Evolutionary conservation across 768 basidiomycete species (phyloP), one percentile per base, ranked within the genome.

Genomic region (Leucocoprinus leucothites): DNA sequence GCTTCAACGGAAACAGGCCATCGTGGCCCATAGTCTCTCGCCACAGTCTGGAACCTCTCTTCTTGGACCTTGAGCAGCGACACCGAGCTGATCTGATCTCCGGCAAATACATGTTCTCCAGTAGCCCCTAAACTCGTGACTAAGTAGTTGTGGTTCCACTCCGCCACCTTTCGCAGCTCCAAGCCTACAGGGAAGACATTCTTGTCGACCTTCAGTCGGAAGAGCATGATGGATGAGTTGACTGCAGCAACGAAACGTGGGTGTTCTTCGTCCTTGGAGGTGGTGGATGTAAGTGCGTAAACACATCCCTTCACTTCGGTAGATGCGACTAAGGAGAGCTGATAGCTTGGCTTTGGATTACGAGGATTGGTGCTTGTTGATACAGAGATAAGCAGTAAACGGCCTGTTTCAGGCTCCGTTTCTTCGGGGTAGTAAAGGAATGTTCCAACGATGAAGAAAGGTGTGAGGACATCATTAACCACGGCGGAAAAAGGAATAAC

Each of bases 141-240:
- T 54, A 89, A 58, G 69, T 94, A 94, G 53, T 90, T 93, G 65
- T 92, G 89, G 59, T 88, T 85, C 87, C 91, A 94, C 36, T 80
- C 74, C 0, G 80, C 66, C 6, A 82, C 61, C 26, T 74, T 71
- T 36, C 73, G 62, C 13, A 89, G 66, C 4, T 64, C 63, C 59
- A 71, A 68, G 1, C 67, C 59, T 31, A 71, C 60, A 14, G 72
- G 60, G 34, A 63, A 48, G 2, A 48, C 61, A 9, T 66, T 63
- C n/a, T 73, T 64, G 34, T 65, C 66, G 14, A 48, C 65, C 41
- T 76, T 72, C 2, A 82, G 65, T 5, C 71, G 65, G 57, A 71
- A 82, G 26, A 81, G 65, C 45, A 77, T 61, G n/a, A 88, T 93
- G 6, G 86, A 79, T 3, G 89, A 84, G 63, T 93, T 91, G 41